Evolutionary conservation across 495 filamentous ascomycete genomes (phyloP).

Genomic region (Aspergillus funiculosus): DNA sequence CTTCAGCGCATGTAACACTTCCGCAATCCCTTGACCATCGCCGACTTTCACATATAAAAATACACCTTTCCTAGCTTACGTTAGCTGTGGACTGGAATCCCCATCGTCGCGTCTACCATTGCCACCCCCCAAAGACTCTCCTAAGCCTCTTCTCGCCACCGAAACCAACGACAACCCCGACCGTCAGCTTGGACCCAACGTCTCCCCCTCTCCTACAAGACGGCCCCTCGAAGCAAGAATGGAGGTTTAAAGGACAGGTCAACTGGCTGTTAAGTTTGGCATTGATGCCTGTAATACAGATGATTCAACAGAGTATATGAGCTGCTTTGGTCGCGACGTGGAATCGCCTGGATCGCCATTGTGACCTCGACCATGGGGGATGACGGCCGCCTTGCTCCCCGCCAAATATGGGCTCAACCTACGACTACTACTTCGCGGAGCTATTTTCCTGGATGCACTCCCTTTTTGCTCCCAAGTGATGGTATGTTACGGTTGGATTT

Average conservation of each 20-base stretch:
- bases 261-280: background rate
- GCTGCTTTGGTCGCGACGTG: conserved; percentile 19
- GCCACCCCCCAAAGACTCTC: too few relatives aligned
- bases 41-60: too few relatives aligned
- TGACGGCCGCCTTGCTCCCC: conserved; percentile 34
- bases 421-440: conserved; percentile 36
- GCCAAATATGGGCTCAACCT: conserved; percentile 51
- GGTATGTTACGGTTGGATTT: conserved; percentile 27
- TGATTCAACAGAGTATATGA: conserved; percentile 22
- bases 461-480: conserved; percentile 54
- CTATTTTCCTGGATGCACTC: conserved; percentile 49
- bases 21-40: too few relatives aligned
- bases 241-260: conserved; percentile 7
- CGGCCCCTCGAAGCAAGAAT: conserved; percentile 7
- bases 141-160: background rate
- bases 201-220: background rate
- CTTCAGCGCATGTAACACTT: too few relatives aligned
- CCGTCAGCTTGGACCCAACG: conserved; percentile 3
- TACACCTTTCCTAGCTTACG: too few relatives aligned
- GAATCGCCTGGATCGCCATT: conserved; percentile 14
- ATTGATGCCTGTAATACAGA: conserved; percentile 12
- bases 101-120: too few relatives aligned
- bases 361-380: conserved; percentile 34
- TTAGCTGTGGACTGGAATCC: too few relatives aligned
- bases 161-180: conserved; percentile 5